phyloP scores from a whole-genome alignment of 306 rosid species.

The Quercus agrifolia region DNA sequence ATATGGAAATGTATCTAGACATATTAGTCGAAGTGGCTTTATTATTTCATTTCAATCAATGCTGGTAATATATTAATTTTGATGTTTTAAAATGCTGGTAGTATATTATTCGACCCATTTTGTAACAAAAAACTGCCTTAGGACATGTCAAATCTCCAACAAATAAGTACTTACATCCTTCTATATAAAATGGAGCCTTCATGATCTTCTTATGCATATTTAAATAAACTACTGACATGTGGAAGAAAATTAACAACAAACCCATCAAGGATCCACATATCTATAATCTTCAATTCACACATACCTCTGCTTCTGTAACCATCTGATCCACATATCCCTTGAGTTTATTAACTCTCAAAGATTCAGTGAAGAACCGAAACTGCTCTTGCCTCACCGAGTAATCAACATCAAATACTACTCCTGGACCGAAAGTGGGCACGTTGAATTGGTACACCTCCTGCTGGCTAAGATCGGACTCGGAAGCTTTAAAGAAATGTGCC shows the following conservation, averaged over 20 bases:
- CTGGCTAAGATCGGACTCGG: slow-evolving; percentile 87
- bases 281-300: neutral
- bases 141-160: neutral
- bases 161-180: neutral
- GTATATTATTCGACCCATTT: neutral
- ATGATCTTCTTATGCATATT: neutral
- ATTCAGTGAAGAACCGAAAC: slow-evolving; percentile 90
- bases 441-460: slow-evolving; percentile 95
- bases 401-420: slow-evolving; percentile 94
- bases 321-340: slow-evolving; percentile 94
- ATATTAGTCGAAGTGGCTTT: neutral
- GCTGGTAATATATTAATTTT: neutral
- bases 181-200: neutral
- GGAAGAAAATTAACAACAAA: neutral
- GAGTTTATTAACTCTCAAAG: slow-evolving; percentile 74
- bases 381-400: slow-evolving; percentile 86
- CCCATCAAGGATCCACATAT: neutral
- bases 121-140: neutral
- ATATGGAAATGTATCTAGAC: no score
- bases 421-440: slow-evolving; percentile 95
- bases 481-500: slow-evolving; percentile 82
- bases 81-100: neutral
- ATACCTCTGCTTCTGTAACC: slow-evolving; percentile 82
- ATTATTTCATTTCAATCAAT: neutral
- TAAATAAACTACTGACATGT: neutral